Evolutionary conservation across 305 asterid species (phyloP).

Genomic region (Fraxinus nigra): DNA sequence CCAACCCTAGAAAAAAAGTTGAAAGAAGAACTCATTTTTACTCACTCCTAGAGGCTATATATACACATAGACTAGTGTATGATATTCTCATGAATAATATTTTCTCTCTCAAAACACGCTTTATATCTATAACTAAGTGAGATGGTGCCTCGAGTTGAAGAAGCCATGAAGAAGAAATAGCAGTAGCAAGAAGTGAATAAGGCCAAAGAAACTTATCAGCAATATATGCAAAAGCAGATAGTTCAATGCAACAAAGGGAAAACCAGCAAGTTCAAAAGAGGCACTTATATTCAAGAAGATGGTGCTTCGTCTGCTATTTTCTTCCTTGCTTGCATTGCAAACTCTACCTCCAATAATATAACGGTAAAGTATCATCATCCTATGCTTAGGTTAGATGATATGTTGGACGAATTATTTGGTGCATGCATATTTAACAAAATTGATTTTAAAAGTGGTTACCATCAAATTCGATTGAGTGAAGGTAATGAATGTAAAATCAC

Average conservation of each 20-base stretch:
- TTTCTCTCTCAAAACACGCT: not conserved
- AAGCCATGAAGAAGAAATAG: slow-evolving; percentile 35
- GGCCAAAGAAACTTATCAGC: slow-evolving; percentile 25
- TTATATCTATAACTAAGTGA: slow-evolving; percentile 11
- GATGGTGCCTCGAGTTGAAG: slow-evolving; percentile 62
- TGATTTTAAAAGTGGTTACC: too few species aligned
- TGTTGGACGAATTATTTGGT: too few species aligned
- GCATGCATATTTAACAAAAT: too few species aligned
- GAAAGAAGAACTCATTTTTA: not conserved
- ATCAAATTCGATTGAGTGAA: too few species aligned
- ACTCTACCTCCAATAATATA: slow-evolving; percentile 48
- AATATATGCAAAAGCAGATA: slow-evolving; percentile 32
- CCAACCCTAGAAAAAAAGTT: not conserved
- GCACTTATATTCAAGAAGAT: slow-evolving; percentile 64
- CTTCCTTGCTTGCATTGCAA: slow-evolving; percentile 72
- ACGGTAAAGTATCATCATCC: too few species aligned
- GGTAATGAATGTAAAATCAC: too few species aligned
- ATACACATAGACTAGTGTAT: slow-evolving; percentile 14
- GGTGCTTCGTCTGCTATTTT: slow-evolving; percentile 73
- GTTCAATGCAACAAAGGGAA: slow-evolving; percentile 64
- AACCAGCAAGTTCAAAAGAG: slow-evolving; percentile 61
- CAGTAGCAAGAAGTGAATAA: slow-evolving; percentile 16
- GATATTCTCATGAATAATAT: not conserved
- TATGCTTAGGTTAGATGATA: too few species aligned
- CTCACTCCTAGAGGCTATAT: slow-evolving; percentile 22